A percentile compares a stretch with the other conserved stretches of the same genome.
Evolutionary conservation across 2,329 filamentous ascomycete genomes (phyloP).

Genomic region (Alternaria brassicicola): DNA sequence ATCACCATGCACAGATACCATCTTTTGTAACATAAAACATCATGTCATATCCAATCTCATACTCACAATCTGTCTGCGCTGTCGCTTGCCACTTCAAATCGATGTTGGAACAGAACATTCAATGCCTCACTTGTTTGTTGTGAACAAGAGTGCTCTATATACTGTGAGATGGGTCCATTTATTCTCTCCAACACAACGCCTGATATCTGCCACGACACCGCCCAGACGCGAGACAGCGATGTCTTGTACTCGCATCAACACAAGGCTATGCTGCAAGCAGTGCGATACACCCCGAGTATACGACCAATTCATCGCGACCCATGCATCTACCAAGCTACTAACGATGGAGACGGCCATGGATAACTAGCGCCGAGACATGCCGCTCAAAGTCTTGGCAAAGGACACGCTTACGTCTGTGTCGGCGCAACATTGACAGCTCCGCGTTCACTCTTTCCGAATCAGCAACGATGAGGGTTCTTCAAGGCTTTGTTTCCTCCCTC

Average conservation of each 20-base stretch:
- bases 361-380: conserved; percentile 14
- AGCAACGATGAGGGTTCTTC: conserved; percentile 51
- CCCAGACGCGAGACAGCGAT: background rate
- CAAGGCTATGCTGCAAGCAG: background rate
- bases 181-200: background rate
- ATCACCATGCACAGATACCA: background rate
- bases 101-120: background rate
- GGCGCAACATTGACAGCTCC: conserved; percentile 29
- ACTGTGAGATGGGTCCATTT: background rate
- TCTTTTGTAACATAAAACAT: background rate
- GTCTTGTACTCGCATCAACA: background rate
- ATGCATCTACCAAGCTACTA: background rate
- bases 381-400: conserved; percentile 23
- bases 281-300: background rate
- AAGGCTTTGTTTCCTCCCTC: conserved; percentile 51
- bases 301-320: background rate
- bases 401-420: conserved; percentile 26
- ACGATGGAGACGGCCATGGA: background rate
- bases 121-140: background rate
- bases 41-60: background rate
- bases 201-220: background rate
- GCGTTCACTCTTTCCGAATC: conserved; percentile 33
- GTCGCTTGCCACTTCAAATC: background rate
- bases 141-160: background rate
- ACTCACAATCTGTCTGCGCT: background rate